Evolutionary conservation across 179 eudicot species (phyloP), one percentile per base, ranked within the genome.

Genomic region (Actinidia chinensis): DNA sequence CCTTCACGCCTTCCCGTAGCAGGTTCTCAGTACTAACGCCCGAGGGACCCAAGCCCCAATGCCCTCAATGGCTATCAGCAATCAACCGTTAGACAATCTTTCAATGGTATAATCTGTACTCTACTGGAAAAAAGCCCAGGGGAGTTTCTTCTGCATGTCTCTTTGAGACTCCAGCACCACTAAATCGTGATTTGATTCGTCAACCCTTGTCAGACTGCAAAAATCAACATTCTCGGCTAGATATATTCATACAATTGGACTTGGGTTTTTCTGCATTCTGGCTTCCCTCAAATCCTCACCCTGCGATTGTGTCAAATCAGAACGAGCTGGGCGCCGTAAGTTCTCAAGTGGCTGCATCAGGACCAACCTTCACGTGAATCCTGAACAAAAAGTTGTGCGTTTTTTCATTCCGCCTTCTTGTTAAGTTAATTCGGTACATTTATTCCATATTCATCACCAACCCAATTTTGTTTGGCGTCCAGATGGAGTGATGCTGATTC

Each of bases 1-100:
- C 77, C 78, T 73, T 54, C 79, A 61, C 86, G 82, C 80, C 83
- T 81, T 79, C 86, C 61, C 55, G 75, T 73, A 22, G 72, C 78
- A 74, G 1, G 25, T 81, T 50, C 43, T 71, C 78, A 70, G 67
- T 72, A 77, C 40, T 40, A 51, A 69, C 75, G 78, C 76, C 79
- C 70, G 83, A 55, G 15, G 68, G 76, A 66, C 64, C 54, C 71
- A 60, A 74, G 15, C 54, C 75, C 22, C 17, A 25, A 76, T 75
- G 78, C 76, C 59, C 60, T 15, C 61, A 60, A 15, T 60, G 54
- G 66, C 50, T 43, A 61, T 80, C 80, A 15, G 78, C 80, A 51
- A 60, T n/a, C 33, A 28, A 28, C 33, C 84, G 67, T 59, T 59
- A 75, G 75, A 71, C 76, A 78, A 79, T 63, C 28, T 79, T 73